Evolutionary conservation across 2,329 filamentous ascomycete genomes (phyloP).

Genomic region (Talaromyces atroroseus): DNA sequence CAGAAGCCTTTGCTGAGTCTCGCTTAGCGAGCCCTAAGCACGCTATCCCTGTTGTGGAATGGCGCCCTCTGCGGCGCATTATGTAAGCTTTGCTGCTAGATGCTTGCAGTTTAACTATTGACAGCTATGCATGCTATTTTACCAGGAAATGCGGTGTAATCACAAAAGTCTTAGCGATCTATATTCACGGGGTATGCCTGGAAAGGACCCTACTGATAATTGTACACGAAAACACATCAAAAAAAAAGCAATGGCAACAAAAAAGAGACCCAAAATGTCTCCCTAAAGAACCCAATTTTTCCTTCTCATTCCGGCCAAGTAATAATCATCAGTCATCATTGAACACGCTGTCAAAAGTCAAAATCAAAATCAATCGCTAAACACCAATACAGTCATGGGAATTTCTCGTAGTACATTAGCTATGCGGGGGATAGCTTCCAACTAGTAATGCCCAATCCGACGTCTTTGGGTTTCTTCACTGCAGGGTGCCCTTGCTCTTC

Average conservation of each 20-base stretch:
- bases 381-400: neutral
- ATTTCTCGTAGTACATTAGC: neutral
- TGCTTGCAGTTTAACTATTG: neutral
- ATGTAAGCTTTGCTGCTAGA: neutral
- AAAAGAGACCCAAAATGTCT: neutral
- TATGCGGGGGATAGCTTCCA: slow-evolving; percentile 24
- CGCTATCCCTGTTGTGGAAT: neutral
- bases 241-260: neutral
- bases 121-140: too few relatives aligned
- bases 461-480: slow-evolving; percentile 48
- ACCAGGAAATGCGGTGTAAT: too few relatives aligned
- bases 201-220: neutral
- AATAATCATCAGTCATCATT: neutral
- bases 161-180: neutral
- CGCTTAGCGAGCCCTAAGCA: slow-evolving; percentile 42
- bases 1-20: slow-evolving; percentile 16
- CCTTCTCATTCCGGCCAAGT: neutral
- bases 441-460: slow-evolving; percentile 54
- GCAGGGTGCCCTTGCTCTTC: slow-evolving; percentile 27
- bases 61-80: neutral
- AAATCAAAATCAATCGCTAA: neutral
- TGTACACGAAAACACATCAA: neutral
- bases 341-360: neutral
- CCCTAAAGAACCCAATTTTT: neutral
- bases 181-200: neutral